Conservation (phyloP, 495 filamentous ascomycete species). For the Penicillium salamii region DNA sequence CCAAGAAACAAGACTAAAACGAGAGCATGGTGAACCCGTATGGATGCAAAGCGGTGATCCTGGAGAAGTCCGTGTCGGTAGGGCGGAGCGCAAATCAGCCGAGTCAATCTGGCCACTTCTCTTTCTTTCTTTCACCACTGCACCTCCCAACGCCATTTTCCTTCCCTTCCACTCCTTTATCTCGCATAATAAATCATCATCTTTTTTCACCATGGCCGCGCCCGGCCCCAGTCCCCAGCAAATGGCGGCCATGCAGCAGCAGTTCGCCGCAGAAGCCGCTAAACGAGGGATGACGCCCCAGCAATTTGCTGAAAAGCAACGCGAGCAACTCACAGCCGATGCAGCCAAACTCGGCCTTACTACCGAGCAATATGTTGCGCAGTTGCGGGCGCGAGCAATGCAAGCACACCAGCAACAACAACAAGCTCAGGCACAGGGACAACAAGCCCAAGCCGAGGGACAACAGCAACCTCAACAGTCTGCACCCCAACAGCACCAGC, state of each 20-base stretch:
- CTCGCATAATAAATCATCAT: slow-evolving; percentile 6
- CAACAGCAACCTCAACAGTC: slow-evolving; percentile 38
- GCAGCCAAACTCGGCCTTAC: slow-evolving; percentile 60
- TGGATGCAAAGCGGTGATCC: background rate
- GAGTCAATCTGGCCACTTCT: slow-evolving; percentile 41
- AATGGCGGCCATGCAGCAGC: slow-evolving; percentile 77
- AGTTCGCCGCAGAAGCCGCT: slow-evolving; percentile 72
- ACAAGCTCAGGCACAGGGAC: slow-evolving; percentile 36
- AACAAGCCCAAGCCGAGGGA: slow-evolving; percentile 38
- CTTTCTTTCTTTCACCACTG: slow-evolving; percentile 11
- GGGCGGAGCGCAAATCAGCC: slow-evolving; percentile 21
- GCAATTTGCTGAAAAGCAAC: slow-evolving; percentile 62
- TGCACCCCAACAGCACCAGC: slow-evolving; percentile 30
- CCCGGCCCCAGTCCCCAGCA: slow-evolving; percentile 78
- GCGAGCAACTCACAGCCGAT: slow-evolving; percentile 57
- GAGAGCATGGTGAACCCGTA: slow-evolving; percentile 4
- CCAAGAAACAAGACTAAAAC: too few relatives aligned
- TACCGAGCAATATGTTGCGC: slow-evolving; percentile 61
- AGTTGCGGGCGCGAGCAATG: slow-evolving; percentile 61
- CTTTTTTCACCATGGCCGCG: slow-evolving; percentile 38
- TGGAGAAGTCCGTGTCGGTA: slow-evolving; percentile 1
- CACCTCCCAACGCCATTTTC: slow-evolving; percentile 9
- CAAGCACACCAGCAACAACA: slow-evolving; percentile 49
- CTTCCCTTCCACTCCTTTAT: background rate
- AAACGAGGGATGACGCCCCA: slow-evolving; percentile 73